These are phyloP conservation scores for Beta vulgaris DNA, from an alignment of 148 eudicot species.

Conservation along the genomic window DNA sequence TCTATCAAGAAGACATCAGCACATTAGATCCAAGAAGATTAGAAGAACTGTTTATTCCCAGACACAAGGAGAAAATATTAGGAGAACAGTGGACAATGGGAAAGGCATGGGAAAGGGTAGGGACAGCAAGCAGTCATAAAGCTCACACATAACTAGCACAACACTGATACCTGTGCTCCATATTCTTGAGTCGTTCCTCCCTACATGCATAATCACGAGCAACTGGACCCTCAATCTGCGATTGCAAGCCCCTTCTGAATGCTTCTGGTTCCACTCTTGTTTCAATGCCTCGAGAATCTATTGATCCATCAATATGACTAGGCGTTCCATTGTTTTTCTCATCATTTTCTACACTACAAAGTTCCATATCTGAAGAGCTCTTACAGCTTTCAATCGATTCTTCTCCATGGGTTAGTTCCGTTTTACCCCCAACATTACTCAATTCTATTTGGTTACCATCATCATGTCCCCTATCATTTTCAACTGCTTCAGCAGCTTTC, in stretches of 20 bases:
- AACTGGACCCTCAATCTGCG: constrained; percentile 30
- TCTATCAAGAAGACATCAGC: constrained; percentile 25
- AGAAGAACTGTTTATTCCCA: background rate
- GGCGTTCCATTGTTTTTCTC: constrained; percentile 8
- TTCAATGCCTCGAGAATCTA: constrained; percentile 27
- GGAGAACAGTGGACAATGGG: background rate
- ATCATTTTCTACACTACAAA: constrained; percentile 10
- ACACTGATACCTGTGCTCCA: constrained; percentile 37
- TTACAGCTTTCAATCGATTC: constrained; percentile 24
- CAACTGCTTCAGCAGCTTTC: constrained; percentile 2
- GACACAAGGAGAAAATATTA: constrained; percentile 1
- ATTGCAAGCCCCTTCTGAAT: constrained; percentile 30
- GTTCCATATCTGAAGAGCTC: constrained; percentile 19
- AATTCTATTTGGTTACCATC: constrained; percentile 9
- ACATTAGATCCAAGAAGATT: constrained; percentile 14
- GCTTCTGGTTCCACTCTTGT: constrained; percentile 24
- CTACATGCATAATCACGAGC: constrained; percentile 24
- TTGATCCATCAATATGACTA: constrained; percentile 10
- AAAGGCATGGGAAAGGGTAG: background rate
- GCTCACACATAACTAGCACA: background rate
- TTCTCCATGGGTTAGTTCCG: constrained; percentile 1
- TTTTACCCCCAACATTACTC: constrained; percentile 29
- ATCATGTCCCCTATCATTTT: constrained; percentile 7
- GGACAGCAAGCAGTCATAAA: background rate
- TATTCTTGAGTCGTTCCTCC: constrained; percentile 22